Percentiles rank a stretch among this genome's conserved stretches.
These are phyloP conservation scores for Mallotus nudiflorus DNA, from an alignment of 345 rosid species.

Conservation along the genomic window DNA sequence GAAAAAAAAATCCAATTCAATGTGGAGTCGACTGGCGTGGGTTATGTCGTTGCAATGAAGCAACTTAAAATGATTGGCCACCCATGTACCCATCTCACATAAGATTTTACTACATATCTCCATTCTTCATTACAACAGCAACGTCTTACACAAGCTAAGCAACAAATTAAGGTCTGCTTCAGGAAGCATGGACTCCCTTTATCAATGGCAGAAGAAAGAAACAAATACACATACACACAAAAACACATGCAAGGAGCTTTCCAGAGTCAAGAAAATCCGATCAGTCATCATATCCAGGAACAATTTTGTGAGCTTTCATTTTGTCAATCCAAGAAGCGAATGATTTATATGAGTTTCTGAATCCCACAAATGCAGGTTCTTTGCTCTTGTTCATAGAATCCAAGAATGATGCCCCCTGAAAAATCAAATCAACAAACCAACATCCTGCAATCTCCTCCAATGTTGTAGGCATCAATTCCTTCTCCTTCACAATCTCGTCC, in stretches of 20 bases:
- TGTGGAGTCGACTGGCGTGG: too few species aligned
- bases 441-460: slow-evolving; percentile 55
- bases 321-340: slow-evolving; percentile 21
- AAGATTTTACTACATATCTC: too few species aligned
- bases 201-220: too few species aligned
- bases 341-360: slow-evolving; percentile 72
- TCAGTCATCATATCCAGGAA: slow-evolving; percentile 23
- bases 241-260: neutral
- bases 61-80: too few species aligned
- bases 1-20: too few species aligned
- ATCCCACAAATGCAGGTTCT: slow-evolving; percentile 80
- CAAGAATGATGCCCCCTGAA: slow-evolving; percentile 23
- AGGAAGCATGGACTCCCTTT: too few species aligned
- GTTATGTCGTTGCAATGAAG: too few species aligned
- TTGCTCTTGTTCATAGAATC: slow-evolving; percentile 73
- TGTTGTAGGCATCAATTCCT: slow-evolving; percentile 45
- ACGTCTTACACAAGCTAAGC: too few species aligned
- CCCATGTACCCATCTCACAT: too few species aligned
- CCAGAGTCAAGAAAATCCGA: too few species aligned
- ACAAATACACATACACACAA: neutral
- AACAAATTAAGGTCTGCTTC: too few species aligned
- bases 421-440: slow-evolving; percentile 55
- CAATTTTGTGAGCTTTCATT: slow-evolving; percentile 23
- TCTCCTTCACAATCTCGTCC: slow-evolving; percentile 75
- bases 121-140: too few species aligned